Conservation (phyloP, 345 rosid species). For the Mallotus nudiflorus region DNA sequence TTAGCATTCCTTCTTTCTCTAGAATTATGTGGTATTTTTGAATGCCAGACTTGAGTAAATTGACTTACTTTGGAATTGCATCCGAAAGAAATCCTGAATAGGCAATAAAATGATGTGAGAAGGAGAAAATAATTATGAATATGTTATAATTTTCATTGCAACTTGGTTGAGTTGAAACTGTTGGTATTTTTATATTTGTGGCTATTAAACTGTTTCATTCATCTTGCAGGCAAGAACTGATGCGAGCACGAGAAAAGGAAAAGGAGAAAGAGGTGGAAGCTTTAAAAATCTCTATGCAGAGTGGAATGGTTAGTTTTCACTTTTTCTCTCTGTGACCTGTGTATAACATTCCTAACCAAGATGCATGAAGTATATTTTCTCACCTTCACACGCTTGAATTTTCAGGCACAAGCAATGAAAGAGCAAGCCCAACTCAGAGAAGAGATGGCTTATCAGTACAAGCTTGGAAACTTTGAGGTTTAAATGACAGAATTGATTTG, state of each 20-base stretch:
- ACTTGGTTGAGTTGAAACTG: neutral
- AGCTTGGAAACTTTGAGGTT: constrained; percentile 92
- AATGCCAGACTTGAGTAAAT: neutral
- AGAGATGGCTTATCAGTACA: constrained; percentile 93
- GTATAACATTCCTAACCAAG: neutral
- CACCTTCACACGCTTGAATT: constrained; percentile 9
- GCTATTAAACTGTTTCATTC: neutral
- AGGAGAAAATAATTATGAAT: neutral
- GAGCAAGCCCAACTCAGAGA: constrained; percentile 88
- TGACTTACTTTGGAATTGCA: neutral
- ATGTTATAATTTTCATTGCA: neutral
- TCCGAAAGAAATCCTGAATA: neutral
- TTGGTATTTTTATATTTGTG: neutral
- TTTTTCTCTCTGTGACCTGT: neutral
- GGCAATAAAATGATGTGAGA: neutral
- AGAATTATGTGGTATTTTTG: neutral
- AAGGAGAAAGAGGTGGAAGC: constrained; percentile 82
- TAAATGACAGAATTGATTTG: constrained; percentile 5
- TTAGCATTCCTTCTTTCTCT: neutral
- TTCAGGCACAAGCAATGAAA: constrained; percentile 94
- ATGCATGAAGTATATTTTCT: neutral
- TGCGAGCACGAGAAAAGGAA: constrained; percentile 74
- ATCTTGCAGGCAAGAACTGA: constrained; percentile 65
- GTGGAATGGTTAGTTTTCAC: constrained; percentile 81
- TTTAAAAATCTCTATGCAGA: constrained; percentile 82